Evolutionary conservation across 1,284 basidiomycete species (phyloP).

Genomic region (Hortiboletus rubellus): DNA sequence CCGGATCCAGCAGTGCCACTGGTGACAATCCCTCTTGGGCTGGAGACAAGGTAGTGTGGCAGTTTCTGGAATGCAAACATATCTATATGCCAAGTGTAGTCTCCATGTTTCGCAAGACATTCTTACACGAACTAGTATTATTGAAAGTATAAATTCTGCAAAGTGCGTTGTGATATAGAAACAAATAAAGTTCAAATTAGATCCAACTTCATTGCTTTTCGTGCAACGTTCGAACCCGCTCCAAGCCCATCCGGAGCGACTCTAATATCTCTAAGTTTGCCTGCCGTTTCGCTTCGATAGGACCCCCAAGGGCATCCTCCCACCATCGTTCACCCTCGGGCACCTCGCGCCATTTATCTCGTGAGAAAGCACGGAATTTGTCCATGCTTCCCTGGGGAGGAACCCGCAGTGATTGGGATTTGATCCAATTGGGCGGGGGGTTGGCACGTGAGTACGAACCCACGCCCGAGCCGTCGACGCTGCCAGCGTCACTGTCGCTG

Average conservation of each 20-base stretch:
- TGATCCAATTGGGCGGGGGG: constrained; percentile 56
- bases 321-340: constrained; percentile 61
- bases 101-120: too few relatives aligned
- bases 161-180: too few relatives aligned
- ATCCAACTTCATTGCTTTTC: neutral
- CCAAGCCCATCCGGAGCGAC: constrained; percentile 45
- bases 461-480: neutral
- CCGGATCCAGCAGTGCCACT: too few relatives aligned
- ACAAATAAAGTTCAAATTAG: neutral
- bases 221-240: constrained; percentile 29
- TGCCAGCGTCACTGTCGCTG: neutral
- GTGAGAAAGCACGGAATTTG: constrained; percentile 46
- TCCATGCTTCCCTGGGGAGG: constrained; percentile 41
- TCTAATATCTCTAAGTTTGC: constrained; percentile 45
- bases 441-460: constrained; percentile 42
- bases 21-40: too few relatives aligned
- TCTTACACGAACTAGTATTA: too few relatives aligned
- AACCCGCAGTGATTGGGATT: constrained; percentile 42
- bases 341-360: constrained; percentile 57
- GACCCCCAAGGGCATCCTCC: constrained; percentile 55
- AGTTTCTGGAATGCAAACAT: too few relatives aligned
- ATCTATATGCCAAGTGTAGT: too few relatives aligned
- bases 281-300: constrained; percentile 47
- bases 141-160: too few relatives aligned
- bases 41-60: too few relatives aligned